Evolutionary conservation across 2,329 filamentous ascomycete genomes (phyloP).

Genomic region (Cercospora beticola): DNA sequence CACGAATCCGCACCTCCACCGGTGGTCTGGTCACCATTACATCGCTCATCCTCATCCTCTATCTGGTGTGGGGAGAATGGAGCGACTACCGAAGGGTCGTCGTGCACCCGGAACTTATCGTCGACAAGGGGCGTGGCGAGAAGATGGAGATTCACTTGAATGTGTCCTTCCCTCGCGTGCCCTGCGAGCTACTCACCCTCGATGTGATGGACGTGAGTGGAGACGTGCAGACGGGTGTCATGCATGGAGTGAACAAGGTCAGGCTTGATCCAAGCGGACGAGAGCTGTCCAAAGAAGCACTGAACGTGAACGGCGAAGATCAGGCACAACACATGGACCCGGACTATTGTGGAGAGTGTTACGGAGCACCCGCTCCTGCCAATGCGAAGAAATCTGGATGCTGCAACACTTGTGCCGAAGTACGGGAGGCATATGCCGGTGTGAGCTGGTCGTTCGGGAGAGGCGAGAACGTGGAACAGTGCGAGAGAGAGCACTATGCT

Average conservation of each 20-base stretch:
- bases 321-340: constrained; percentile 77
- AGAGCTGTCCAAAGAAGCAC: constrained; percentile 67
- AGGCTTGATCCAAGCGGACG: constrained; percentile 75
- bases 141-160: constrained; percentile 99
- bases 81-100: constrained; percentile 81
- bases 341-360: constrained; percentile 89
- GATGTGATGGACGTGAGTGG: constrained; percentile 99
- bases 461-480: constrained; percentile 92
- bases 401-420: constrained; percentile 96
- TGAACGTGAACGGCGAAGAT: constrained; percentile 69
- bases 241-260: constrained; percentile 90
- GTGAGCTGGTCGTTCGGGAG: constrained; percentile 91
- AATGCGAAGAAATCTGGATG: constrained; percentile 79
- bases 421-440: constrained; percentile 87
- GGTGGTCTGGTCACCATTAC: constrained; percentile 92
- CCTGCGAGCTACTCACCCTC: constrained; percentile 91
- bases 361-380: constrained; percentile 73
- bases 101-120: constrained; percentile 87
- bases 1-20: constrained; percentile 89
- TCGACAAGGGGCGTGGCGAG: constrained; percentile 96
- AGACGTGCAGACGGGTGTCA: constrained; percentile 91
- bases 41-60: constrained; percentile 84
- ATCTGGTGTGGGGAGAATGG: constrained; percentile 94
- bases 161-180: constrained; percentile 88
- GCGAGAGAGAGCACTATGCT: constrained; percentile 87